Percentiles rank a stretch among this genome's conserved stretches.
phyloP scores from a whole-genome alignment of 2,329 filamentous ascomycete species.

The Colletotrichum liaoningense region DNA sequence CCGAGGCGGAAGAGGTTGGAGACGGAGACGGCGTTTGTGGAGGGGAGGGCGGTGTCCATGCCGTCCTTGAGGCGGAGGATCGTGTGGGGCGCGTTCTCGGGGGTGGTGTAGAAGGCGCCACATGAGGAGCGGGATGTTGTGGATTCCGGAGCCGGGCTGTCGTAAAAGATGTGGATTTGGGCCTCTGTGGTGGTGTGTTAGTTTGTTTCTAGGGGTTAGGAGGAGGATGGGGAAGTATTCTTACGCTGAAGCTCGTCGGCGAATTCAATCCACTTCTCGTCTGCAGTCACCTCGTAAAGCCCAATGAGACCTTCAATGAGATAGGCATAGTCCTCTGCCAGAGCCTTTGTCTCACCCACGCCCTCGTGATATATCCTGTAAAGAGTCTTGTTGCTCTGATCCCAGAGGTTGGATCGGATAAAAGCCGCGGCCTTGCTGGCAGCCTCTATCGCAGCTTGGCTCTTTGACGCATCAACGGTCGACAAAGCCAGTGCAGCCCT shows the following conservation, averaged over 20 bases:
- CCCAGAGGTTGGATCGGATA: conserved; percentile 80
- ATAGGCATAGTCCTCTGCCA: conserved; percentile 96
- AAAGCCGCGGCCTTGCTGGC: conserved; percentile 79
- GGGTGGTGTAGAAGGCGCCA: conserved; percentile 81
- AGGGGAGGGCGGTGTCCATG: conserved; percentile 92
- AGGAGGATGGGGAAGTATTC: conserved; percentile 35
- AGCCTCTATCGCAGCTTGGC: conserved; percentile 70
- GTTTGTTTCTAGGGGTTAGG: conserved; percentile 30
- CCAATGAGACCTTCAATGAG: conserved; percentile 85
- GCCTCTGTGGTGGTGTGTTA: conserved; percentile 59
- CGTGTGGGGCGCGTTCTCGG: conserved; percentile 70
- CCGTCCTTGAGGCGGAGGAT: conserved; percentile 93
- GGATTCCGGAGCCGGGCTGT: conserved; percentile 56
- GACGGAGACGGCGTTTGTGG: conserved; percentile 88
- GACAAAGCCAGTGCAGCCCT: conserved; percentile 78
- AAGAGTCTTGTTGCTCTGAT: conserved; percentile 69
- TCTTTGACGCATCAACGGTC: conserved; percentile 66
- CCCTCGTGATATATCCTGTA: conserved; percentile 80
- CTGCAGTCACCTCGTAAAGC: conserved; percentile 84
- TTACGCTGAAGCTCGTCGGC: conserved; percentile 83
- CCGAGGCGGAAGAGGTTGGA: conserved; percentile 87
- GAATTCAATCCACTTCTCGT: conserved; percentile 81
- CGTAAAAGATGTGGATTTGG: conserved; percentile 84
- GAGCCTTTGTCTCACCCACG: conserved; percentile 74
- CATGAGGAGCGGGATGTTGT: conserved; percentile 54